These are phyloP conservation scores for Macrophomina pseudophaseolina DNA, from an alignment of 2,329 filamentous ascomycete species.

Conservation along the genomic window DNA sequence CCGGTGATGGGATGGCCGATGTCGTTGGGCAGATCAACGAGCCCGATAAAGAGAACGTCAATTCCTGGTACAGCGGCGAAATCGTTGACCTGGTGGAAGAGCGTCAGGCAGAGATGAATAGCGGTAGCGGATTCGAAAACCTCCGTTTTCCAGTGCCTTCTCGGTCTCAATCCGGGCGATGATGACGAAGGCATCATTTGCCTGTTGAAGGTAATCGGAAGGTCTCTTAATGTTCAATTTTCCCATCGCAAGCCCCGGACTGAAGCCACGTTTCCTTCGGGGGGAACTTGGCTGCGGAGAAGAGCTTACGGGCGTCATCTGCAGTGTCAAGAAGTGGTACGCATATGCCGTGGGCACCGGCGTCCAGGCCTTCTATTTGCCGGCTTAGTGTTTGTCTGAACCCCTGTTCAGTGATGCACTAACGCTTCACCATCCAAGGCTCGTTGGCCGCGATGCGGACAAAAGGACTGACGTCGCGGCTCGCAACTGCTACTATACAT, in stretches of 20 bases:
- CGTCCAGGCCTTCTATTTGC: constrained; percentile 58
- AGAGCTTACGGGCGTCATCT: constrained; percentile 58
- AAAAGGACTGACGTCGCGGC: constrained; percentile 50
- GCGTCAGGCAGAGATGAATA: constrained; percentile 33
- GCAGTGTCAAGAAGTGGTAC: constrained; percentile 59
- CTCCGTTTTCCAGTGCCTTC: too few species aligned
- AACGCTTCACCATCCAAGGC: constrained; percentile 66
- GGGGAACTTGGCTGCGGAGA: constrained; percentile 62
- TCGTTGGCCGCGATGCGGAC: constrained; percentile 61
- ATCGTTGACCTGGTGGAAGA: constrained; percentile 40
- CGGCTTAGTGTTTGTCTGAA: neutral
- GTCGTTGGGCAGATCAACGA: constrained; percentile 63
- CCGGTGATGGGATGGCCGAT: constrained; percentile 59
- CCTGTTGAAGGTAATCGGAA: constrained; percentile 58
- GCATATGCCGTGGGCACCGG: constrained; percentile 64
- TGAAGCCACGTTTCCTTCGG: constrained; percentile 58
- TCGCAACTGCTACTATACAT: constrained; percentile 54
- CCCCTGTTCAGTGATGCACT: constrained; percentile 28
- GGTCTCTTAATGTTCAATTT: constrained; percentile 48
- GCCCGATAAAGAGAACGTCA: constrained; percentile 60
- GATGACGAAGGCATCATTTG: constrained; percentile 58
- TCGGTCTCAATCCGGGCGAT: constrained; percentile 36
- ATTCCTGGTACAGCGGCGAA: constrained; percentile 60
- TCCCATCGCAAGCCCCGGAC: constrained; percentile 59
- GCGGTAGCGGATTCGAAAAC: too few species aligned